Conservation (phyloP, 2,329 filamentous ascomycete species). For the Verticillium nubilum region DNA sequence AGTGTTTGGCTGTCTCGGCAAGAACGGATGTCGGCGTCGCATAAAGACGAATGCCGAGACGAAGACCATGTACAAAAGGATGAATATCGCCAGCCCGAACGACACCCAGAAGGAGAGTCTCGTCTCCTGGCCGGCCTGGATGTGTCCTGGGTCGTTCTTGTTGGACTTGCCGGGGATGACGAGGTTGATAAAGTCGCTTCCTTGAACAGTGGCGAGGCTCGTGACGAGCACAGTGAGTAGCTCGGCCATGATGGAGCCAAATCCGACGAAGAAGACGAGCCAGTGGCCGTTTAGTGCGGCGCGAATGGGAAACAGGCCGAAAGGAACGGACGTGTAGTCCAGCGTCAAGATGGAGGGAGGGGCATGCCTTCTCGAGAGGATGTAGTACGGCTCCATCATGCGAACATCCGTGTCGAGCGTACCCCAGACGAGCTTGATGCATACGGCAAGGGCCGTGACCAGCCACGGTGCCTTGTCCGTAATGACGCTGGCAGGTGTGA, state of each 20-base stretch:
- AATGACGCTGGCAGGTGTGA: constrained; percentile 46
- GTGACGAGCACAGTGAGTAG: constrained; percentile 65
- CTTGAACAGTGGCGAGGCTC: constrained; percentile 59
- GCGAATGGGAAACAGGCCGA: constrained; percentile 57
- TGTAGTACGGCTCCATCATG: constrained; percentile 71
- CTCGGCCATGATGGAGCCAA: constrained; percentile 68
- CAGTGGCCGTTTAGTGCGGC: constrained; percentile 60
- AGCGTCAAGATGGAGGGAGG: constrained; percentile 61
- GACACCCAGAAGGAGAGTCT: constrained; percentile 61
- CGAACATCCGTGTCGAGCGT: constrained; percentile 64
- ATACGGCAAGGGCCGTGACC: constrained; percentile 59
- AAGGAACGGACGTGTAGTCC: constrained; percentile 69
- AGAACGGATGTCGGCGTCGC: constrained; percentile 61
- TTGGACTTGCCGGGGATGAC: constrained; percentile 9
- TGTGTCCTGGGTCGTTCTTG: constrained; percentile 13
- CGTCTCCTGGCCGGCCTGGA: constrained; percentile 52
- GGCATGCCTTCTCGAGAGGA: constrained; percentile 61
- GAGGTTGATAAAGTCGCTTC: constrained; percentile 49
- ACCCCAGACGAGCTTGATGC: constrained; percentile 64
- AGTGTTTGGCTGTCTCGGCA: constrained; percentile 73
- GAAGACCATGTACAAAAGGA: constrained; percentile 59
- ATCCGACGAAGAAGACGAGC: constrained; percentile 62
- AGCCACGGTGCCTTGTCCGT: constrained; percentile 61
- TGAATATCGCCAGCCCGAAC: constrained; percentile 54
- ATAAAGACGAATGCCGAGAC: constrained; percentile 56